phyloP scores from a whole-genome alignment of 306 rosid genomes.

The Mucuna pruriens region DNA sequence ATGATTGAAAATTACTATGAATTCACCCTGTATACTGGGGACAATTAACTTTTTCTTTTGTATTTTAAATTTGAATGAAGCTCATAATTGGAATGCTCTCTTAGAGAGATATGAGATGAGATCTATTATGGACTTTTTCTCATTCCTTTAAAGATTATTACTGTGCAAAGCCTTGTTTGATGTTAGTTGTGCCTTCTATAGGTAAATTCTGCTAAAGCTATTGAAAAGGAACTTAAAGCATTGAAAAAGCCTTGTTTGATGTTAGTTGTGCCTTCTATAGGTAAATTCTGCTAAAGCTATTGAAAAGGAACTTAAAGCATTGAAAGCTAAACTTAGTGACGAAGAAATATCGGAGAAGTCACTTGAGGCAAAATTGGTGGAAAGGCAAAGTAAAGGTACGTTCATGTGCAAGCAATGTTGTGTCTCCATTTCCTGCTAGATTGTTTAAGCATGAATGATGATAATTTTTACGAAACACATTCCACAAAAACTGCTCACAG shows the following conservation, averaged over 20 bases:
- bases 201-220: slow-evolving; percentile 76
- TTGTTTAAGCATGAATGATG: slow-evolving; percentile 8
- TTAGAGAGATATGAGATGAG: no score
- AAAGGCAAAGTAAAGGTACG: slow-evolving; percentile 71
- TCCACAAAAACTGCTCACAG: slow-evolving; percentile 1
- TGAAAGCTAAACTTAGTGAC: slow-evolving; percentile 73
- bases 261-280: slow-evolving; percentile 60
- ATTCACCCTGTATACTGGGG: not conserved
- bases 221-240: slow-evolving; percentile 75
- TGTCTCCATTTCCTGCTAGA: slow-evolving; percentile 18
- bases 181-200: no score
- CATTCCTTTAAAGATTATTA: slow-evolving; percentile 31
- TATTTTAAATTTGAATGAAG: not conserved
- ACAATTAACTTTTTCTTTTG: not conserved
- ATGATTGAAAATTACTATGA: not conserved
- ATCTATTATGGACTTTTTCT: slow-evolving; percentile 1
- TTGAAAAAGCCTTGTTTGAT: no score
- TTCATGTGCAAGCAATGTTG: slow-evolving; percentile 32
- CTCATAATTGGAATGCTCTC: not conserved
- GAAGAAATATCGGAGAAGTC: slow-evolving; percentile 73
- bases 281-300: slow-evolving; percentile 73
- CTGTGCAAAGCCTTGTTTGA: not conserved
- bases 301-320: slow-evolving; percentile 74
- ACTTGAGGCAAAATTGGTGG: slow-evolving; percentile 76
- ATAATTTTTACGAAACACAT: not conserved